phyloP scores from a whole-genome alignment of 352 stramenopile species.

The Plasmopara muralis region DNA sequence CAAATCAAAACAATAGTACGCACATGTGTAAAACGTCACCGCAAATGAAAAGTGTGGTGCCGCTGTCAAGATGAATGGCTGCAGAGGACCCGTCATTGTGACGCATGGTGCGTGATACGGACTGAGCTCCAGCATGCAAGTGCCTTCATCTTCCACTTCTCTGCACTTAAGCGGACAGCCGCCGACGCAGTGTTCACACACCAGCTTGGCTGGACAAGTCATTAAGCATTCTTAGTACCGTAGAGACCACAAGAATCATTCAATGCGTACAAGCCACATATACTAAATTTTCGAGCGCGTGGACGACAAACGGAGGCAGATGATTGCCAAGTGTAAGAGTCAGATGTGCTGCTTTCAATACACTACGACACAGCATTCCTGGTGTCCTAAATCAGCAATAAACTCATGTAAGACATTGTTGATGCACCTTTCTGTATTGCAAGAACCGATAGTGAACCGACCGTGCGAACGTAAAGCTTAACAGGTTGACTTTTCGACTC shows the following conservation, averaged over 20 bases:
- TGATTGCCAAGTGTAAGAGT: conserved; percentile 38
- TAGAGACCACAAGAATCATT: too few species aligned
- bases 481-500: conserved; percentile 35
- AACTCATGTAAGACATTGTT: too few species aligned
- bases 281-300: conserved; percentile 38
- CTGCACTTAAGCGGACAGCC: conserved; percentile 54
- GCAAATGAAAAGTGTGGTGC: conserved; percentile 41
- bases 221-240: too few species aligned
- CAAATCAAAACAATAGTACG: conserved; percentile 9
- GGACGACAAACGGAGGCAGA: conserved; percentile 30
- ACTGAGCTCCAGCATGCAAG: conserved; percentile 58
- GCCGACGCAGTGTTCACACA: conserved; percentile 70
- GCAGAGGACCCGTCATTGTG: conserved; percentile 42
- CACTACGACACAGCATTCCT: conserved; percentile 44
- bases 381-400: conserved; percentile 27
- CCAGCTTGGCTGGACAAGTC: conserved; percentile 29
- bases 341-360: conserved; percentile 36
- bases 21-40: conserved; percentile 66
- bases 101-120: conserved; percentile 77
- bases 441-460: conserved; percentile 12
- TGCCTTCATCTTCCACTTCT: conserved; percentile 17
- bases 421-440: too few species aligned
- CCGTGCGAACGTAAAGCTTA: conserved; percentile 54
- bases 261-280: conserved; percentile 33
- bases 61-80: conserved; percentile 50